Percentiles rank a stretch among this genome's conserved stretches.
Conservation (phyloP, 2,329 filamentous ascomycete species). For the Emericellopsis cladophorae region DNA sequence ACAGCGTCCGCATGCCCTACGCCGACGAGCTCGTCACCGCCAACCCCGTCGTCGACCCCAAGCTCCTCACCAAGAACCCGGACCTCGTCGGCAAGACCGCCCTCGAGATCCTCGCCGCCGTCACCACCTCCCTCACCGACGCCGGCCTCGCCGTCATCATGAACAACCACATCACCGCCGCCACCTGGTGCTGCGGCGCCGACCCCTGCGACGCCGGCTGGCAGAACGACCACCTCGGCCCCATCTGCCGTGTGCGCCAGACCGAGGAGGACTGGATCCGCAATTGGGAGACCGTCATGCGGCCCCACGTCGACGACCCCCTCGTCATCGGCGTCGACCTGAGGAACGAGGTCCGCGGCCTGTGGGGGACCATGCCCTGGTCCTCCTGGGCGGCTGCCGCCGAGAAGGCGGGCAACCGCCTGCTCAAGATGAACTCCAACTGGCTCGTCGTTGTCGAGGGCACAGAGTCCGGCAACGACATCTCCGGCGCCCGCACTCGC, state of each 20-base stretch:
- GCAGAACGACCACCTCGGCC: constrained; percentile 50
- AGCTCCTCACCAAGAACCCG: constrained; percentile 41
- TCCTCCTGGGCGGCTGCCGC: constrained; percentile 49
- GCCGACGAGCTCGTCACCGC: constrained; percentile 52
- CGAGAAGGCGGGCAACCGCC: constrained; percentile 47
- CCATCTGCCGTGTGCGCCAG: constrained; percentile 47
- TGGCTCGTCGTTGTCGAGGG: constrained; percentile 60
- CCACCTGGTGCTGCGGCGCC: constrained; percentile 56
- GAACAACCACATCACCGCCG: constrained; percentile 60
- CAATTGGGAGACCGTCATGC: constrained; percentile 55
- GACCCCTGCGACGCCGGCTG: constrained; percentile 56
- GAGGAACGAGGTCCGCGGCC: constrained; percentile 55
- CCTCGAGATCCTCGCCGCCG: constrained; percentile 48
- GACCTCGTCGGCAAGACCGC: constrained; percentile 45
- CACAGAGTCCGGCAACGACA: constrained; percentile 54
- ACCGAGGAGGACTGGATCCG: constrained; percentile 53
- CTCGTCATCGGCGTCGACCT: constrained; percentile 54
- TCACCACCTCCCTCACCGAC: constrained; percentile 45
- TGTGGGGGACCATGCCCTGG: constrained; percentile 61
- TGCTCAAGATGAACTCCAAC: constrained; percentile 45
- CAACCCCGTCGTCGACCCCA: constrained; percentile 40
- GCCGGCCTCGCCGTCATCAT: constrained; percentile 52
- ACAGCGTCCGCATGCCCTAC: constrained; percentile 57
- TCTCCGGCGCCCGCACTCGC: constrained; percentile 38
- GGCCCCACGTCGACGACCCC: constrained; percentile 41